Conservation (phyloP, 2,329 filamentous ascomycete species). For the Xylariales sp. region DNA sequence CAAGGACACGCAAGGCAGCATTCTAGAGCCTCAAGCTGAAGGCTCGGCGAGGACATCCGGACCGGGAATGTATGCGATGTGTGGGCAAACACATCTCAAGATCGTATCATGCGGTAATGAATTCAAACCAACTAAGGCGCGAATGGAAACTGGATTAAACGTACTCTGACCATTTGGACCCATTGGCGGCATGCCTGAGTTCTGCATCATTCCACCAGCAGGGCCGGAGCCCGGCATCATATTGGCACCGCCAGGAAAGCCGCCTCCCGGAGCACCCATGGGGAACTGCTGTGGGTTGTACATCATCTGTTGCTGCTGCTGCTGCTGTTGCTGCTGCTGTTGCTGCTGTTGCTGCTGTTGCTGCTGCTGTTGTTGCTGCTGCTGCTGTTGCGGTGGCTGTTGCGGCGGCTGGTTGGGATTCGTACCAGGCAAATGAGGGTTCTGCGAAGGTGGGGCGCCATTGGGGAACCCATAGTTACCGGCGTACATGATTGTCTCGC, state of each 20-base stretch:
- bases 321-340: conserved; percentile 10
- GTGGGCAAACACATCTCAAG: too few species aligned
- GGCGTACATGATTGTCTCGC: conserved; percentile 45
- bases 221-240: conserved; percentile 51
- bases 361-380: conserved; percentile 13
- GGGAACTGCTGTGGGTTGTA: conserved; percentile 55
- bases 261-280: conserved; percentile 43
- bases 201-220: conserved; percentile 58
- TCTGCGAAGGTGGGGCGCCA: conserved; percentile 42
- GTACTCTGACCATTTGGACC: conserved; percentile 56
- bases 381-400: too few species aligned
- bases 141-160: conserved; percentile 23
- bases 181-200: conserved; percentile 55
- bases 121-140: not conserved
- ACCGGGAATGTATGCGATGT: too few species aligned
- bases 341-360: conserved; percentile 12
- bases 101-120: not conserved
- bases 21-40: too few species aligned
- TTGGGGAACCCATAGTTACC: conserved; percentile 51
- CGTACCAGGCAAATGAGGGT: conserved; percentile 36
- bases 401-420: conserved; percentile 15
- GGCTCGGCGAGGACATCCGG: too few species aligned
- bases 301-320: conserved; percentile 40
- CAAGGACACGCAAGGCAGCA: too few species aligned
- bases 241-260: conserved; percentile 47